Base-by-base conservation (phyloP, 2,329 filamentous ascomycete genomes). In the Onygenales sp. region DNA sequence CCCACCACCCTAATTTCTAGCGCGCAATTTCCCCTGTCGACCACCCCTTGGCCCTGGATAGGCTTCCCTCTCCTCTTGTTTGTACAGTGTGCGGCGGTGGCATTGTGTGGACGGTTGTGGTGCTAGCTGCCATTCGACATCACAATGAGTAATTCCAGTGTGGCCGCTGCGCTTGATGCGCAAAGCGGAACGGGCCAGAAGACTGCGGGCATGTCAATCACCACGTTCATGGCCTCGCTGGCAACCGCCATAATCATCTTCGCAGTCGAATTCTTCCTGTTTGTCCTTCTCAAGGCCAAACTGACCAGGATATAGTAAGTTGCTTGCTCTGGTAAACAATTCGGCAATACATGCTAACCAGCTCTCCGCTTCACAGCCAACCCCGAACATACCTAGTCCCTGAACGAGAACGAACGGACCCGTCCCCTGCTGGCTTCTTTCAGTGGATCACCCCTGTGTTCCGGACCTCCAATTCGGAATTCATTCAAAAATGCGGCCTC, bases 401-500 rank as follows among this genome's bases (percentile, higher is more conserved):
- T 6, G 86, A 93, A 70, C 82, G 86, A 64, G 87, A 95, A 72
- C 83, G 89, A 61, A 90, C 88, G 7, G 79, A 85, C n/a, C 75
- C 86, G 1, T 87, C 88, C 2, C 86, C 87, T 0, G 71, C 61
- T 65, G 79, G 69, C 66, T 74, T 78, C 31, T 74, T 76, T 54
- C 69, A 66, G 61, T 82, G 79, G 80, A 68, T 80, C 48, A 64
- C 66, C 11, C 77, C 79, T 3, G 76, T 74, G 58, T 95, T 77
- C 77, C 87, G 73, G 68, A 84, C 74, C 73, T 88, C 73, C 68
- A 82, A 75, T 80, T 88, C 88, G 10, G 88, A 95, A 61, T 83
- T 98, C 60, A 95, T 98, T 62, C 86, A 92, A 51, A 95, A 96
- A 70, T 96, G 92, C 61, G 93, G 93, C 14, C 80, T 98, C 8